Base-by-base conservation (phyloP, 1,139 yeast species). In the Magnusiomyces starmeri region DNA sequence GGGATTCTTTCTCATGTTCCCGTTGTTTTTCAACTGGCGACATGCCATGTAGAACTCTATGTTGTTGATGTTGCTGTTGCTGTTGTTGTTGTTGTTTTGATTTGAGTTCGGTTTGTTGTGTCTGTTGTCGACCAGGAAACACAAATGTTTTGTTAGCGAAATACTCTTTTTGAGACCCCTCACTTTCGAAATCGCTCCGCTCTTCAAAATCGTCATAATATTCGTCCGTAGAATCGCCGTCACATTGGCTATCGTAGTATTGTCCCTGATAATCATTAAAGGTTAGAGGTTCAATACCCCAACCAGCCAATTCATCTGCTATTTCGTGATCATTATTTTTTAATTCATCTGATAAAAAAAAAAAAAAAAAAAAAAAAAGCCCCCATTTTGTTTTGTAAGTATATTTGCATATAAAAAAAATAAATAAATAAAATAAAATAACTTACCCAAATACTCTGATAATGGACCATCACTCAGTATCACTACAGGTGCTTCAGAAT, bases 201-300 rank as follows among this genome's bases (percentile, higher is more conserved):
- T 21, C 42, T 9, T 18, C 25, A 8, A 39, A 39, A 21, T 18
- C 10, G 18, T 41, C 44, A 4, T 7, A 4, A 29, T 41, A 18
- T 21, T 22, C 44, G 16, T 21, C 25, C 20, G n/a, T n/a, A n/a
- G n/a, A n/a, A n/a, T 14, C 44, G 29, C 24, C 44, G 6, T 22
- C 14, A 18, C 21, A 12, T 10, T 27, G 37, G 24, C 24, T 27
- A 20, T 25, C 16, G 45, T 42, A 26, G 14, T 42, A 18, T n/a
- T 24, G 35, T 9, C 24, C 21, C 20, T 14, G 7, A 4, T 37
- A 21, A 18, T 37, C 21, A 6, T 21, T 24, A 37, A 37, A n/a
- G 4, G 26, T 39, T 18, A 35, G 18, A 3, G 47, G 47, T 32
- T 43, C 47, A 26, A 43, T 43, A 2, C 47, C 47, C 47, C 47